Evolutionary conservation across 257 asterid species (phyloP), one percentile per base, ranked within the genome.

Genomic region (Fraxinus americana): DNA sequence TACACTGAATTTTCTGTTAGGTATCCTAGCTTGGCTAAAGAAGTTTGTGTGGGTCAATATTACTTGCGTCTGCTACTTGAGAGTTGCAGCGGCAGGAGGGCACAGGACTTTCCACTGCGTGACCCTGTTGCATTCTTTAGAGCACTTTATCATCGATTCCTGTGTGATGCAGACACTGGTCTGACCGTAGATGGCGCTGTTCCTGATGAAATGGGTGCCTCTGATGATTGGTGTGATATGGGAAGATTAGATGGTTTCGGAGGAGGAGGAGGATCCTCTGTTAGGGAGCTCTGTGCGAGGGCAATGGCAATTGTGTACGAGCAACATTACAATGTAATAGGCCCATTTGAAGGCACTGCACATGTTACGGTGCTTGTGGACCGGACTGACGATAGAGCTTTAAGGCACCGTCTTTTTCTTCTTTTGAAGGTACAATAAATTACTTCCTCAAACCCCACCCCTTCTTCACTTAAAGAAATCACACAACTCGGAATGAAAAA

Each of bases 191-290:
- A 92, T 88, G 99, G 99, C 16, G 92, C 97, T 65, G 85, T 96
- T 79, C 98, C 98, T 71, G 99, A 96, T 90, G 97, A 96, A 84
- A 88, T 96, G 94, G 99, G 99, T 14, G 90, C 97, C 66, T 89
- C 98, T 73, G 98, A 92, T 85, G 97, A 96, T 88, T 96, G 99
- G 99, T 96, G 99, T 84, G 98, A 96, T 90, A 88, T 93, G 95
- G 98, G 94, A 77, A 90, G 98, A 76, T 88, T 96, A 79, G 99
- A 96, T 89, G 99, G 99, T 82, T 96, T 96, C 82, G 99, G 99
- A 73, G 99, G 99, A 68, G 98, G 97, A 39, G 99, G 99, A 63
- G 99, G 98, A 72, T 93, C 96, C 78, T 96, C 94, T 17, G 99
- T 96, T 72, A 90, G 99, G 90, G 99, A 96, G 87, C 98, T 96